phyloP scores from a whole-genome alignment of 805 yeast species.

The Ogataea minuta region DNA sequence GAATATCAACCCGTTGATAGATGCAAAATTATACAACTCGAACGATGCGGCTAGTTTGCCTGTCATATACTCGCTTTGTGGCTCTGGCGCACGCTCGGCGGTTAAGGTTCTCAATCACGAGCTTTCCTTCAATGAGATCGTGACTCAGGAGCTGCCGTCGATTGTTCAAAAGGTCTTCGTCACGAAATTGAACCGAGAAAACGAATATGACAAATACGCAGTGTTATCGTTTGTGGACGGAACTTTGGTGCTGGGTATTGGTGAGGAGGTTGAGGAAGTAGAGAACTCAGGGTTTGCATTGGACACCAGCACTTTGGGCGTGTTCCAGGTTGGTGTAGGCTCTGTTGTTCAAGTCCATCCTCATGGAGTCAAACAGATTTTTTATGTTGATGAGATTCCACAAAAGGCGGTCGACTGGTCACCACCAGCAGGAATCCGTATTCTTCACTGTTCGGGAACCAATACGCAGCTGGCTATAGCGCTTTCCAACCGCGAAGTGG shows the following conservation, averaged over 20 bases:
- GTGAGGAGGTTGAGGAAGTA: constrained; percentile 77
- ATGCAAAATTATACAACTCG: constrained; percentile 36
- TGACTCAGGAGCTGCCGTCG: constrained; percentile 73
- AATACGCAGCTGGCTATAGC: constrained; percentile 67
- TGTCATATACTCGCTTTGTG: constrained; percentile 41
- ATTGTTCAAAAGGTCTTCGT: constrained; percentile 64
- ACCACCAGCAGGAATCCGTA: constrained; percentile 73
- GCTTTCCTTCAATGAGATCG: constrained; percentile 57
- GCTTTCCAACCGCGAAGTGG: constrained; percentile 68
- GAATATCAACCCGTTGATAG: constrained; percentile 53
- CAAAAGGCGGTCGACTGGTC: constrained; percentile 59
- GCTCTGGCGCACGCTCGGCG: constrained; percentile 44
- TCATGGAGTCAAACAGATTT: constrained; percentile 64
- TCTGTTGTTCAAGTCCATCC: constrained; percentile 73
- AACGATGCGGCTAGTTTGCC: constrained; percentile 38
- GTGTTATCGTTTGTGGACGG: constrained; percentile 63
- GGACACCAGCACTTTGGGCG: constrained; percentile 60
- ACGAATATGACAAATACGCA: constrained; percentile 58
- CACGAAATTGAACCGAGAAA: constrained; percentile 44
- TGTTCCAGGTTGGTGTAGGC: constrained; percentile 61
- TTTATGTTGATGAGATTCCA: constrained; percentile 30
- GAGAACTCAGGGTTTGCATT: constrained; percentile 54
- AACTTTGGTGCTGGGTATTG: constrained; percentile 72
- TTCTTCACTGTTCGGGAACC: constrained; percentile 61
- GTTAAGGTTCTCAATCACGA: constrained; percentile 56